Base-by-base conservation (phyloP, 176 grass and related monocot genomes). In the Musa schizocarpa region DNA sequence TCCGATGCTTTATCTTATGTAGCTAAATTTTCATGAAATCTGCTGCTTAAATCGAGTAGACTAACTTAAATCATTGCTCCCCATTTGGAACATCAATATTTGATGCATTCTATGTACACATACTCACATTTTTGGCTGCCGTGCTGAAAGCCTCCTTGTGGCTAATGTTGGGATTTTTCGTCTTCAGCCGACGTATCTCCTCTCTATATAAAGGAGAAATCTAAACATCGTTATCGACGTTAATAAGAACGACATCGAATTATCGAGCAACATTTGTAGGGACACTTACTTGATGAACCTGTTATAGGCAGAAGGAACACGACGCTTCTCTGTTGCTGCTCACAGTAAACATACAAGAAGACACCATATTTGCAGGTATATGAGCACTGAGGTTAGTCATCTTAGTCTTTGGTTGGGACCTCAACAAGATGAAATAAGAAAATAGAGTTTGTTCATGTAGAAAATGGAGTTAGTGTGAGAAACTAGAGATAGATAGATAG, bases 261-360 rank as follows among this genome's bases (percentile, higher is more conserved):
- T 6, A 43, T 43, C 34, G 34, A 72, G 29, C 9, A 50, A 68
- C 12, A 1, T 20, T 81, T 3, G 8, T 56, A 58, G 22, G 50
- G 65, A 87, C 90, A 87, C 90, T 92, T 67, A 92, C 87, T 92
- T 92, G 70, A 89, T 92, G 78, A 92, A 92, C 83, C 84, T 80
- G 54, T 92, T 92, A 59, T 92, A 92, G 26, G 90, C 90, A 65
- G 90, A 92, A 24, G 90, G 90, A 87, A 89, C 74, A 19, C 90
- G 84, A 21, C 87, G 89, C 71, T 92, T 92, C 82, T 89, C 84
- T 1, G 82, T 77, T 62, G 84, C 85, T 87, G 74, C 11, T 69
- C 11, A 22, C 50, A 61, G 54, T 72, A 76, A 14, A 43, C 34
- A 43, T 43, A 43, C 0, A 34, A 34, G 34, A 34, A 34, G 3